Conservation (phyloP, 257 asterid species). For the Phtheirospermum japonicum region DNA sequence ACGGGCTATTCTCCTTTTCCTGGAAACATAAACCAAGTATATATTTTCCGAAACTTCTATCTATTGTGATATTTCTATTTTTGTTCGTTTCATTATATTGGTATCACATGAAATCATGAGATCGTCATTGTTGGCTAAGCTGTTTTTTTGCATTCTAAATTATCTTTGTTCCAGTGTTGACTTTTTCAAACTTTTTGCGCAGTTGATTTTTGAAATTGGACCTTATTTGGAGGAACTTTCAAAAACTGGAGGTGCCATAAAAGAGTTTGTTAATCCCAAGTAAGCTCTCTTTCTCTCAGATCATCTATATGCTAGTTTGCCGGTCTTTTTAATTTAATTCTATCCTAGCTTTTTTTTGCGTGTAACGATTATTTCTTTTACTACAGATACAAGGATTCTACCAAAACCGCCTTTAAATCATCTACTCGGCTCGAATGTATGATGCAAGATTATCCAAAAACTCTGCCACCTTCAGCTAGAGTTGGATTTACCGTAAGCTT, state of each 20-base stretch:
- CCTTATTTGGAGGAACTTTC: constrained; percentile 92
- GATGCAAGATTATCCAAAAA: constrained; percentile 99
- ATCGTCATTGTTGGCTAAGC: constrained; percentile 19
- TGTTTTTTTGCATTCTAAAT: constrained; percentile 11
- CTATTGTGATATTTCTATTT: constrained; percentile 10
- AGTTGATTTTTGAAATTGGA: constrained; percentile 87
- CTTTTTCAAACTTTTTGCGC: constrained; percentile 28
- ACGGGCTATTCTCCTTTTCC: constrained; percentile 98
- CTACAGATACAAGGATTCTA: constrained; percentile 86
- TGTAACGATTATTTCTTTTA: constrained; percentile 26
- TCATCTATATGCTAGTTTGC: constrained; percentile 1
- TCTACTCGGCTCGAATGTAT: constrained; percentile 99
- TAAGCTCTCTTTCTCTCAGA: constrained; percentile 37
- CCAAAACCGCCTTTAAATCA: constrained; percentile 87
- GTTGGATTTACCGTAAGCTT: constrained; percentile 96
- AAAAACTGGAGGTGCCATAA: constrained; percentile 85
- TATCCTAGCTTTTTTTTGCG: constrained; percentile 9
- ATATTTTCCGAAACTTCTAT: constrained; percentile 15
- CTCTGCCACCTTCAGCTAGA: constrained; percentile 86
- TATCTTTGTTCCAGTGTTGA: constrained; percentile 19
- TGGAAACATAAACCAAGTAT: constrained; percentile 97
- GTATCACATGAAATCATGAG: neutral
- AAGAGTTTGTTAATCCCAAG: constrained; percentile 99
- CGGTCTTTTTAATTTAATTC: neutral
- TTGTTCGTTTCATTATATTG: neutral